Percentiles rank a stretch among this genome's conserved stretches.
Conservation (phyloP, 2,329 filamentous ascomycete genomes). For the Penicillium sp. region DNA sequence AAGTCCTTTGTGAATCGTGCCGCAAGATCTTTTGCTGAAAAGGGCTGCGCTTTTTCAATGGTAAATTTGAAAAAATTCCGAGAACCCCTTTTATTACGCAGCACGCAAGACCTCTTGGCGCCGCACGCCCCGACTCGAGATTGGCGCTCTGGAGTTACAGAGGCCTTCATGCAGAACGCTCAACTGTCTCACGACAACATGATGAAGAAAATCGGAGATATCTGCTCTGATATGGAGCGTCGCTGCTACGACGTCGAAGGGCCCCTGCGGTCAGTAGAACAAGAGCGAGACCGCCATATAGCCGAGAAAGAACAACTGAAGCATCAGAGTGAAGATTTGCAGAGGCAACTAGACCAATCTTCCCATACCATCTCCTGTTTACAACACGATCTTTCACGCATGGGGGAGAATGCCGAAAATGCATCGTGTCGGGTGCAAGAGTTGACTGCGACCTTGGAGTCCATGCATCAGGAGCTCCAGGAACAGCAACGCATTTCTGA, state of each 20-base stretch:
- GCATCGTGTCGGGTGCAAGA: conserved; percentile 40
- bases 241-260: conserved; percentile 56
- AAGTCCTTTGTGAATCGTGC: conserved; percentile 22
- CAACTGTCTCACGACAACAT: conserved; percentile 48
- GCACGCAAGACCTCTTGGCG: conserved; percentile 14
- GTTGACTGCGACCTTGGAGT: conserved; percentile 33
- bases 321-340: conserved; percentile 36
- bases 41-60: conserved; percentile 19
- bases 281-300: conserved; percentile 34
- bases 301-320: conserved; percentile 38
- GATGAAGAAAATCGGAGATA: conserved; percentile 50
- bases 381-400: conserved; percentile 40
- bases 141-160: conserved; percentile 51
- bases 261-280: conserved; percentile 47
- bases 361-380: conserved; percentile 38
- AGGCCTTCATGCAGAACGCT: conserved; percentile 45
- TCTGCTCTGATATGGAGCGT: conserved; percentile 56
- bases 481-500: conserved; percentile 35
- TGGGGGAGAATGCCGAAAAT: conserved; percentile 38
- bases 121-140: conserved; percentile 34
- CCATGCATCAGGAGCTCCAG: conserved; percentile 38
- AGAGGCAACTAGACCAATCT: conserved; percentile 37
- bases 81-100: conserved; percentile 8
- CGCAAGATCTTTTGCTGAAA: conserved; percentile 5
- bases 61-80: conserved; percentile 10